Conservation (phyloP, 2,329 filamentous ascomycete genomes). For the Colletotrichum sp. region DNA sequence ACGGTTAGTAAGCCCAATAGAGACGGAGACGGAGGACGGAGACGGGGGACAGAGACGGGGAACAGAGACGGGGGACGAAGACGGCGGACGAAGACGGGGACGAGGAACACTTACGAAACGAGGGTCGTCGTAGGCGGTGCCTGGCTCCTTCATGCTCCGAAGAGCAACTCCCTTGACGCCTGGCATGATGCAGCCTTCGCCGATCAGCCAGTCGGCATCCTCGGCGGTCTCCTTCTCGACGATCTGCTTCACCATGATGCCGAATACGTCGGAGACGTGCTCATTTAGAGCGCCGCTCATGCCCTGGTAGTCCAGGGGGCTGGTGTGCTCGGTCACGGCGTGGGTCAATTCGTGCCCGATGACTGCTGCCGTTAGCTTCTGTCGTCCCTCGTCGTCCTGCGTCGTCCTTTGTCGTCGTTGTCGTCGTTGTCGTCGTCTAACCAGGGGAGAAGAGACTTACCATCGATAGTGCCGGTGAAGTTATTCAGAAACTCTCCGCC, state of each 20-base stretch:
- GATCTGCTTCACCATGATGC: constrained; percentile 62
- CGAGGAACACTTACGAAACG: constrained; percentile 44
- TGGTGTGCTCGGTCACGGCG: constrained; percentile 56
- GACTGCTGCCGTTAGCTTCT: constrained; percentile 26
- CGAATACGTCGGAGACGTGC: constrained; percentile 61
- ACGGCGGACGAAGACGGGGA: not conserved
- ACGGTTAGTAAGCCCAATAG: not conserved
- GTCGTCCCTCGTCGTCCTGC: not conserved
- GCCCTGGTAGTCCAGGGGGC: constrained; percentile 53
- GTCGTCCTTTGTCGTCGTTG: not conserved
- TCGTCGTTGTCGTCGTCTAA: not conserved
- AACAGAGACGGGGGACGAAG: not conserved
- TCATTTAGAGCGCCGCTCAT: constrained; percentile 63
- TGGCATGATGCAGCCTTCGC: constrained; percentile 56
- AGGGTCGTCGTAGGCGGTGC: constrained; percentile 57
- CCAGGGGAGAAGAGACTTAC: not conserved
- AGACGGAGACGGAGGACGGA: not conserved
- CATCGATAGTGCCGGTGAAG: constrained; percentile 58
- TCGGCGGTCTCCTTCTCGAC: constrained; percentile 48
- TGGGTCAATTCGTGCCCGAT: constrained; percentile 64
- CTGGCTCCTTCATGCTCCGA: constrained; percentile 59
- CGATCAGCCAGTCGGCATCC: constrained; percentile 59
- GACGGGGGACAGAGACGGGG: not conserved
- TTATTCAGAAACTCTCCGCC: constrained; percentile 56
- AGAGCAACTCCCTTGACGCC: constrained; percentile 56